phyloP scores from a whole-genome alignment of 169 alveolate species.

The Plasmodium reichenowi region DNA sequence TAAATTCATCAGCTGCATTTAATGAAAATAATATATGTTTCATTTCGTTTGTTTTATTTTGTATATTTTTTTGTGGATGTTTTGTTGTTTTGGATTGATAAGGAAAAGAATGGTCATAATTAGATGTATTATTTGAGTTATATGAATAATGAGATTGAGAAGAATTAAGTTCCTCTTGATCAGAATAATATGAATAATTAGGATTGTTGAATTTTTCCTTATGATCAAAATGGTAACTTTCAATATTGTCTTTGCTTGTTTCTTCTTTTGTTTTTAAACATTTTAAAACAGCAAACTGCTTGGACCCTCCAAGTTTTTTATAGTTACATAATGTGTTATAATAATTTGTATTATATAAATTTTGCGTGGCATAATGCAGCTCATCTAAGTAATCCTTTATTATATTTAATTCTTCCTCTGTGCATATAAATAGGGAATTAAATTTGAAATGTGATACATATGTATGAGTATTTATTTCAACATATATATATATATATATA shows the following conservation, averaged over 20 bases:
- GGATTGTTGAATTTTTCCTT: background rate
- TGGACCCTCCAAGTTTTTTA: background rate
- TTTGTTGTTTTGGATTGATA: too few species aligned
- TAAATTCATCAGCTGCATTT: too few species aligned
- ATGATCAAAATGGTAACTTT: slow-evolving; percentile 12
- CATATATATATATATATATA: background rate
- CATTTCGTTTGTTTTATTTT: too few species aligned
- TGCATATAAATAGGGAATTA: background rate
- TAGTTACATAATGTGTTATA: slow-evolving; percentile 20
- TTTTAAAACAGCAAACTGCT: slow-evolving; percentile 7
- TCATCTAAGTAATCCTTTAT: slow-evolving; percentile 35
- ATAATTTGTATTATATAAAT: slow-evolving; percentile 34
- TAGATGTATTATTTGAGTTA: too few species aligned
- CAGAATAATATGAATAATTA: too few species aligned
- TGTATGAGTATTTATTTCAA: background rate
- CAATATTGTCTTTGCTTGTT: slow-evolving; percentile 10
- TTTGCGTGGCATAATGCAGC: slow-evolving; percentile 16
- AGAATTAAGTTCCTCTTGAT: too few species aligned
- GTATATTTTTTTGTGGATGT: too few species aligned
- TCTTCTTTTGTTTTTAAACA: slow-evolving; percentile 7
- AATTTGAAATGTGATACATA: background rate
- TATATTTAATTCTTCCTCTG: slow-evolving; percentile 23
- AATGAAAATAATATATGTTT: too few species aligned
- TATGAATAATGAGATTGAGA: too few species aligned
- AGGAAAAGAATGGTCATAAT: too few species aligned